A percentile compares a stretch with the other conserved stretches of the same genome.
These are phyloP conservation scores for Magnaporthiopsis poae DNA, from an alignment of 2,329 filamentous ascomycete genomes.

Conservation along the genomic window DNA sequence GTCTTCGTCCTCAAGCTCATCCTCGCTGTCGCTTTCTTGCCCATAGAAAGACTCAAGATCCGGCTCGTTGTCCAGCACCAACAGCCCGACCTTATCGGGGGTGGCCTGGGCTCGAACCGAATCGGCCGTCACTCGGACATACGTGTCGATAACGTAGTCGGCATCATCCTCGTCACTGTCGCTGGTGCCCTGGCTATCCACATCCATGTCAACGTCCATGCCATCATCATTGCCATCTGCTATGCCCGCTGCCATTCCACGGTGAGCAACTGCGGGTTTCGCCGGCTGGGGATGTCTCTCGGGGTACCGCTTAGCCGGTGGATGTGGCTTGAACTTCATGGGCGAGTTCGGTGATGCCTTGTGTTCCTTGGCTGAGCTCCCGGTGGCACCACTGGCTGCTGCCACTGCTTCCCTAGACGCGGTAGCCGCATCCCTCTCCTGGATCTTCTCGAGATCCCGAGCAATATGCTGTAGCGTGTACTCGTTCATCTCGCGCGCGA, in stretches of 20 bases:
- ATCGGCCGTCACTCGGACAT: slow-evolving; percentile 47
- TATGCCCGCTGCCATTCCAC: neutral
- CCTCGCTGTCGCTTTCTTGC: slow-evolving; percentile 52
- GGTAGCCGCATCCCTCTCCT: slow-evolving; percentile 21
- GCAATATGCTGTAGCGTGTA: slow-evolving; percentile 52
- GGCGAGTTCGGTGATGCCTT: neutral
- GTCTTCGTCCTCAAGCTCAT: slow-evolving; percentile 50
- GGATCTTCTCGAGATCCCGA: slow-evolving; percentile 38
- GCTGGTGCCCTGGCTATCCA: slow-evolving; percentile 31
- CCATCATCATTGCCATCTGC: slow-evolving; percentile 14
- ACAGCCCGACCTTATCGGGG: slow-evolving; percentile 42
- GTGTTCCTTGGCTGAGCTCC: slow-evolving; percentile 8
- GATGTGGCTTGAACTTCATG: slow-evolving; percentile 46
- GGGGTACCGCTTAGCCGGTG: slow-evolving; percentile 42
- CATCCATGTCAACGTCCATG: slow-evolving; percentile 25
- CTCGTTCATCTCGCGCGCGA: slow-evolving; percentile 46
- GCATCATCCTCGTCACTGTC: slow-evolving; percentile 37
- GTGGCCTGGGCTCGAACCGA: slow-evolving; percentile 25
- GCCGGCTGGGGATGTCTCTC: slow-evolving; percentile 31
- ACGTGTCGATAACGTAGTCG: slow-evolving; percentile 56
- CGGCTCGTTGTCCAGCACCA: slow-evolving; percentile 49
- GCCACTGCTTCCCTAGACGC: slow-evolving; percentile 13
- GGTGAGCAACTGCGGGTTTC: slow-evolving; percentile 10
- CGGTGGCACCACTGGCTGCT: slow-evolving; percentile 17
- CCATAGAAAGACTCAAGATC: slow-evolving; percentile 52